Conservation (phyloP, 768 basidiomycete genomes). For the Ramaria sp. region DNA sequence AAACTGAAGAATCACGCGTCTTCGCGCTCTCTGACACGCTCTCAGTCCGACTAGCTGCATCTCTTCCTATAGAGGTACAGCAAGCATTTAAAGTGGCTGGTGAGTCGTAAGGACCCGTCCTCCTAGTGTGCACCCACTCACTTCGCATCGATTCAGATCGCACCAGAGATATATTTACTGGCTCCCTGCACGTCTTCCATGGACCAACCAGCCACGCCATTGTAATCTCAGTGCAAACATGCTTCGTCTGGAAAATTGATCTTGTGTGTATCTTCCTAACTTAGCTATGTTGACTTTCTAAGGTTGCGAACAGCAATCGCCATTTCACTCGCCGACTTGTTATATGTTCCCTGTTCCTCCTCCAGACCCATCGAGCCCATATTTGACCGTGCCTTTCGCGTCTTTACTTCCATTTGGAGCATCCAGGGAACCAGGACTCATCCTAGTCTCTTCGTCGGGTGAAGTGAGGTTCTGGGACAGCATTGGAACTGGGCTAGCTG, state of each 20-base stretch:
- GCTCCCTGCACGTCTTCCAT: constrained; percentile 6
- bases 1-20: constrained; percentile 3
- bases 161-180: constrained; percentile 2
- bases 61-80: constrained; percentile 6
- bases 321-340: constrained; percentile 9
- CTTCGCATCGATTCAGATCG: neutral
- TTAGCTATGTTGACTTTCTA: neutral
- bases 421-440: constrained; percentile 77
- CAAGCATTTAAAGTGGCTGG: constrained; percentile 5
- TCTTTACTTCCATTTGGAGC: constrained; percentile 53
- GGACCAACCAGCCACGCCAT: neutral
- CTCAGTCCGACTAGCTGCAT: constrained; percentile 4
- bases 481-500: constrained; percentile 73
- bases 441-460: constrained; percentile 63
- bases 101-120: neutral
- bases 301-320: neutral
- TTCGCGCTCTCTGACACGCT: constrained; percentile 6
- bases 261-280: neutral
- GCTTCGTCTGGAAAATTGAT: constrained; percentile 9
- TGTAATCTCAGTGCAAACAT: constrained; percentile 5
- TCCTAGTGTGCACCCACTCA: neutral
- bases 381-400: constrained; percentile 30
- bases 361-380: constrained; percentile 1
- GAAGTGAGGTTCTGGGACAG: constrained; percentile 81
- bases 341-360: constrained; percentile 10